phyloP scores from a whole-genome alignment of 345 rosid genomes.

The Alliaria petiolata region DNA sequence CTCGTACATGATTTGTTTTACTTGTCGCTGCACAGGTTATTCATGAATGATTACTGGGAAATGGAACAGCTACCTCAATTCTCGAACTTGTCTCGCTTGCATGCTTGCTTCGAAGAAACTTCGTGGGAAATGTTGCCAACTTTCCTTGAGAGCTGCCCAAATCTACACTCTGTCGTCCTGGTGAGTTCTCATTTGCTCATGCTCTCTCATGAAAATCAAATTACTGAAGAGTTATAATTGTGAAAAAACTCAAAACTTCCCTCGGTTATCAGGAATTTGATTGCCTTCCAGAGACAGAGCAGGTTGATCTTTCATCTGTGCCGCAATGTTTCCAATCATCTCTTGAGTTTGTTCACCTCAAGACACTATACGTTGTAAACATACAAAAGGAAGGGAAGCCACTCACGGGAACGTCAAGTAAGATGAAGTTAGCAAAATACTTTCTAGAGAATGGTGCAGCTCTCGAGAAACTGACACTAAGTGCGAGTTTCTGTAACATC shows the following conservation, averaged over 20 bases:
- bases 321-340: background rate
- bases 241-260: background rate
- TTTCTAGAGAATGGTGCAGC: background rate
- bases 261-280: background rate
- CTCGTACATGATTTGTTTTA: background rate
- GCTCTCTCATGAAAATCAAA: background rate
- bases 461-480: background rate
- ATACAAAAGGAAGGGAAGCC: background rate
- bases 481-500: background rate
- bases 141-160: slow-evolving; percentile 2
- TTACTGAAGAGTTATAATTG: background rate
- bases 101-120: background rate
- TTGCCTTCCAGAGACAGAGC: background rate
- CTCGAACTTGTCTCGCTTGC: background rate
- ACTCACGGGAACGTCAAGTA: background rate
- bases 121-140: background rate
- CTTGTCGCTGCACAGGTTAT: background rate
- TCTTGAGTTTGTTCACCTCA: background rate
- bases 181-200: background rate
- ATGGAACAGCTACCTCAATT: background rate
- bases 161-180: background rate
- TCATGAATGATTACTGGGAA: background rate
- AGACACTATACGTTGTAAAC: background rate
- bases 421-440: background rate
- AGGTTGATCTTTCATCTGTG: background rate